phyloP scores from a whole-genome alignment of 495 filamentous ascomycete species.

The Geoglossum glabrum region DNA sequence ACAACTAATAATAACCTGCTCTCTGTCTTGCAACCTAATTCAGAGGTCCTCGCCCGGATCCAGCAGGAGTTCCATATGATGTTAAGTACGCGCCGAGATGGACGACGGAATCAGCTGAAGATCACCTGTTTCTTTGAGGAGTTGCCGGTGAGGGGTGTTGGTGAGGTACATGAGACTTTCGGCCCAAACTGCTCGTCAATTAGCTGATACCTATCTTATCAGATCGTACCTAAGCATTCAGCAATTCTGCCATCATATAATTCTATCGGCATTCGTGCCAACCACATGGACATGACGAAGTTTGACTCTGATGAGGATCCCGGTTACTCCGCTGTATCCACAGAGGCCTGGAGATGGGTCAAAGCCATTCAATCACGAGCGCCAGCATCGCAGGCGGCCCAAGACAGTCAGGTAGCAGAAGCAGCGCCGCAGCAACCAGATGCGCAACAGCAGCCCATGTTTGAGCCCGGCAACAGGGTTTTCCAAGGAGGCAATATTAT shows the following conservation, averaged over 20 bases:
- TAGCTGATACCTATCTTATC: not conserved
- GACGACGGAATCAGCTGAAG: not conserved
- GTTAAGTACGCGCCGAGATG: not conserved
- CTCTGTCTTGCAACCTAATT: constrained; percentile 2
- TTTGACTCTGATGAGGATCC: constrained; percentile 1
- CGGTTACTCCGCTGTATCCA: constrained; percentile 1
- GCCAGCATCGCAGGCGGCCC: no score
- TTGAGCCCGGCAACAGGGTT: no score
- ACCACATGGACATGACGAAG: constrained; percentile 8
- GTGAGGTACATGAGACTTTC: not conserved
- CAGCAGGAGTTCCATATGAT: constrained; percentile 9
- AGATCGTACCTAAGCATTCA: constrained; percentile 9
- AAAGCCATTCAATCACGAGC: no score
- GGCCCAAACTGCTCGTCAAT: not conserved
- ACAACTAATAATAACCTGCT: not conserved
- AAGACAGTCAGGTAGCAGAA: no score
- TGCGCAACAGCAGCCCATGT: no score
- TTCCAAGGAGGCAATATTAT: no score
- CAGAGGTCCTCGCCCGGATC: constrained; percentile 7
- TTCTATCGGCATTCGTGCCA: constrained; percentile 3
- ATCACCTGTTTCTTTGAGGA: not conserved
- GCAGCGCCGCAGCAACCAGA: no score
- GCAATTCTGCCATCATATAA: constrained; percentile 6
- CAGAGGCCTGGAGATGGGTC: not conserved
- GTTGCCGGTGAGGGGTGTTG: not conserved